Base-by-base conservation (phyloP, 2,329 filamentous ascomycete species). In the Exophiala bonariae region DNA sequence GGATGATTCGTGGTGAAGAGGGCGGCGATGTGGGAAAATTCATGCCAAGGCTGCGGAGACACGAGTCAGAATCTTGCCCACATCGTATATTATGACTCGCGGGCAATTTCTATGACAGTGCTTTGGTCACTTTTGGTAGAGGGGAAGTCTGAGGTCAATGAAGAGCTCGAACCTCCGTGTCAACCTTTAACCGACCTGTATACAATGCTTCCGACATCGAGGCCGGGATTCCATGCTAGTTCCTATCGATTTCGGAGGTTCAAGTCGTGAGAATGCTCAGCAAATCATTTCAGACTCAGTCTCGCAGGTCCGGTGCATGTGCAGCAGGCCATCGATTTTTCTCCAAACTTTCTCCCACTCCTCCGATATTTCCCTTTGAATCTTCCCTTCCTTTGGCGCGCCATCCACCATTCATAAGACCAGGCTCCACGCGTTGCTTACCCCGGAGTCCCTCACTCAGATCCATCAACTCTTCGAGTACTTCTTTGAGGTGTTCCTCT, bases 231-330 rank as follows among this genome's bases (percentile, higher is more conserved):
- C 6, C 11, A 11, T 26, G 23, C 23, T 26, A 26, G 6, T 26
- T 11, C 23, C 23, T 11, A 6, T 26, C 6, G 11, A 6, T 32
- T 36, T 45, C 37, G 44, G 41, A 47, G 45, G 23, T 17, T 23
- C 13, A 19, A 18, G 42, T 34, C 36, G 34, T 47, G 38, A 49
- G 22, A 26, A 55, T 55, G 52, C 49, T 49, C 42, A 55, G 52
- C 43, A 52, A 49, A 48, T 49, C 46, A 42, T 38, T 41, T 41
- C 44, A 46, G 47, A 36, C 42, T 44, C n/a, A n/a, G n/a, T n/a
- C n/a, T n/a, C n/a, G n/a, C n/a, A n/a, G n/a, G n/a, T 39, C 32
- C 20, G 35, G 36, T 38, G 26, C 31, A 31, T 28, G 35, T 47
- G 19, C 41, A 33, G 30, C 34, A 42, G 35, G 44, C 41, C 22